Evolutionary conservation across 768 basidiomycete genomes (phyloP), one percentile per base, ranked within the genome.

Genomic region (Tylopilus sp.): DNA sequence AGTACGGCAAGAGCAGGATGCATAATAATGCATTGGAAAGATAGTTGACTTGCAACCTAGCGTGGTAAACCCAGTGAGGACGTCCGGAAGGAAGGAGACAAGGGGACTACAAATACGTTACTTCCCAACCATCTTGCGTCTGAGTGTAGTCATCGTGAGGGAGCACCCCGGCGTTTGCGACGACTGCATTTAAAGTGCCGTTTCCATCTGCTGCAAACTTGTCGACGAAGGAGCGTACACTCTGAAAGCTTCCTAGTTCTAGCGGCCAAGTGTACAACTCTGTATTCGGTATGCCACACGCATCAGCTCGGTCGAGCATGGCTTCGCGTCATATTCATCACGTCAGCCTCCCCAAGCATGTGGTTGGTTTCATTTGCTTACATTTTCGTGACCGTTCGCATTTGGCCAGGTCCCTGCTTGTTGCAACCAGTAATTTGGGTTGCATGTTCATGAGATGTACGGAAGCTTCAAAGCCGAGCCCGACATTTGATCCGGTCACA

Each of bases 401-500:
- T 53, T 66, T 72, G 33, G 38, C 44, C 45, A 50, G 26, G 45
- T 63, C 62, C 31, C 75, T 62, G 51, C 74, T 70, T 5, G 70
- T 75, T 13, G 69, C 61, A 48, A 76, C 54, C 1, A 76, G 59
- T 21, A 57, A 40, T 19, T 52, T 68, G 7, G 74, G 70, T 7
- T 44, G 46, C 68, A 75, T 67, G 17, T 54, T 49, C 2, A 67
- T 67, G 37, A 76, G 59, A 49, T 71, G 67, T 22, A 63, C 57
- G 4, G 66, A 58, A 6, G 72, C 62, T 45, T 69, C 69, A 24
- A 67, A 56, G 22, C 63, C 70, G 19, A 70, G 45, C 26, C 64
- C 83, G 22, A 70, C 70, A 56, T 84, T 84, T 3, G 81, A 78
- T 8, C 76, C 77, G 25, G 74, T 70, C 22, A 84, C 73, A 21